Percentiles rank a stretch among this genome's conserved stretches.
Evolutionary conservation across 306 rosid species (phyloP).

Genomic region (Malus sylvestris): DNA sequence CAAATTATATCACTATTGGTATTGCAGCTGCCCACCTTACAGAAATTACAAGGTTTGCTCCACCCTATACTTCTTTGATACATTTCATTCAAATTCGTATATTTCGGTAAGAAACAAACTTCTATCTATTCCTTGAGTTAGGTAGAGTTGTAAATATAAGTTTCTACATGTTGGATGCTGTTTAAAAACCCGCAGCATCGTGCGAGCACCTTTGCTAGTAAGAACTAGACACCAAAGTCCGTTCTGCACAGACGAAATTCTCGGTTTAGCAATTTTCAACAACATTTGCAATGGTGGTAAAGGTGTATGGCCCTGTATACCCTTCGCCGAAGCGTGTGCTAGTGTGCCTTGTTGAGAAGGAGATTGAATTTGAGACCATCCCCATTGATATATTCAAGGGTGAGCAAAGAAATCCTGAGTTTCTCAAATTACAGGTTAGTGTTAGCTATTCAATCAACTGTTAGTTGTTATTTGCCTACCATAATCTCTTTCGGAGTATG

Average conservation of each 20-base stretch:
- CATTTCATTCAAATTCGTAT: too few species aligned
- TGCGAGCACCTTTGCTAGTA: too few species aligned
- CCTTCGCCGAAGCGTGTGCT: slow-evolving; percentile 32
- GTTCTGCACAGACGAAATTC: background rate
- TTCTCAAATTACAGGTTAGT: slow-evolving; percentile 35
- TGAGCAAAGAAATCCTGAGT: slow-evolving; percentile 31
- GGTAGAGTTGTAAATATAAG: too few species aligned
- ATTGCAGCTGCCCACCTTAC: too few species aligned
- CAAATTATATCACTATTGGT: too few species aligned
- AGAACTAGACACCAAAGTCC: background rate
- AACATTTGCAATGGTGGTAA: slow-evolving; percentile 29
- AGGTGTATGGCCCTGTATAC: slow-evolving; percentile 34
- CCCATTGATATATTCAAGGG: slow-evolving; percentile 20
- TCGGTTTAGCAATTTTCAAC: background rate
- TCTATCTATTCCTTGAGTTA: too few species aligned
- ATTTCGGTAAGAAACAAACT: too few species aligned
- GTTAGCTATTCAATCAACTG: background rate
- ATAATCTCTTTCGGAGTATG: too few species aligned
- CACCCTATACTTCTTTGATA: too few species aligned
- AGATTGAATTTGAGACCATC: slow-evolving; percentile 35
- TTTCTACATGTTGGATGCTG: too few species aligned
- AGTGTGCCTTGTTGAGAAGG: slow-evolving; percentile 34
- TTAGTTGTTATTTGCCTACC: background rate
- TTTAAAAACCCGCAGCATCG: too few species aligned
- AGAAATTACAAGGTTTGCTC: too few species aligned